Conservation (phyloP, 2,329 filamentous ascomycete genomes). For the Neonectria ditissima region DNA sequence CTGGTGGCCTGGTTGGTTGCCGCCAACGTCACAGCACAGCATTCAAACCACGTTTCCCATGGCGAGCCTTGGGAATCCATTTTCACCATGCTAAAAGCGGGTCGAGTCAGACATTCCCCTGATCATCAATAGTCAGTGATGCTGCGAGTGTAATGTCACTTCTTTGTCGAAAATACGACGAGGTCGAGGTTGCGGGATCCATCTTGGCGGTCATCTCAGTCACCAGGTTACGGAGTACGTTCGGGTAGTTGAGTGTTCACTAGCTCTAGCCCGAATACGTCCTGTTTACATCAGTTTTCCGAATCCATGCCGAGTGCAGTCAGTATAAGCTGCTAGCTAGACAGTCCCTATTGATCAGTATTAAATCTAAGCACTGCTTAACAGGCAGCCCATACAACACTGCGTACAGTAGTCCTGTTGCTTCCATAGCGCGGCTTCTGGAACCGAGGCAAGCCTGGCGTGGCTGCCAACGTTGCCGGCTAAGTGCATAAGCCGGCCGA, state of each 20-base stretch:
- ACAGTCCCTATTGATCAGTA: too few species aligned
- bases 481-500: slow-evolving; percentile 39
- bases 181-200: too few species aligned
- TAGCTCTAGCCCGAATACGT: too few species aligned
- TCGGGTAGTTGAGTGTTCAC: too few species aligned
- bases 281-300: too few species aligned
- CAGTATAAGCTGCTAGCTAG: too few species aligned
- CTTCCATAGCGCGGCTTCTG: neutral
- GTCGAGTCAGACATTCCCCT: neutral
- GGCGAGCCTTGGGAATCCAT: neutral
- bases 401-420: too few species aligned
- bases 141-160: neutral
- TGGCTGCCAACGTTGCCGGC: neutral
- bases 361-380: too few species aligned
- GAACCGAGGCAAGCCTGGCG: slow-evolving; percentile 4
- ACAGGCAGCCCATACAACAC: too few species aligned
- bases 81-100: neutral
- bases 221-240: too few species aligned
- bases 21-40: neutral
- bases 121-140: neutral
- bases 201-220: too few species aligned
- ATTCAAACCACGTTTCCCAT: neutral
- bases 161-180: neutral
- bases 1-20: neutral
- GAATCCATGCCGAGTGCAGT: too few species aligned